A percentile compares a stretch with the other conserved stretches of the same genome.
phyloP scores from a whole-genome alignment of 2,329 filamentous ascomycete genomes.

The Nemania diffusa region DNA sequence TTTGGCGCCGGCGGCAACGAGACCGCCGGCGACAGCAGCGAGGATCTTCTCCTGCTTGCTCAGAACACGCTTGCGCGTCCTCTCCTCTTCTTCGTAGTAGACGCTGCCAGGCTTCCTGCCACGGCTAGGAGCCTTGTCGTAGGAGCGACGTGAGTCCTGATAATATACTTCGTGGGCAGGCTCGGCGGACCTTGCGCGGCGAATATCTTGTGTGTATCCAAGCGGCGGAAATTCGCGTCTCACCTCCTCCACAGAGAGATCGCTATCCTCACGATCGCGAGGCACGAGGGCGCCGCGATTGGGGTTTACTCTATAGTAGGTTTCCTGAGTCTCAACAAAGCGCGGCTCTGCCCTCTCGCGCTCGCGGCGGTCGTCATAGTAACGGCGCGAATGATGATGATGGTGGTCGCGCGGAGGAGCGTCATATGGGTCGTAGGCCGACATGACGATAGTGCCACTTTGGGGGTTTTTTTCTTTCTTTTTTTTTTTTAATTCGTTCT shows the following conservation, averaged over 20 bases:
- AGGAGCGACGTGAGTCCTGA: slow-evolving; percentile 57
- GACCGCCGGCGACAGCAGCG: slow-evolving; percentile 72
- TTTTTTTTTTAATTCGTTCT: neutral
- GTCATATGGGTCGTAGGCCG: slow-evolving; percentile 67
- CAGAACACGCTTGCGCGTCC: slow-evolving; percentile 62
- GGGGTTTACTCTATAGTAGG: slow-evolving; percentile 57
- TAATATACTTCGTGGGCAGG: slow-evolving; percentile 69
- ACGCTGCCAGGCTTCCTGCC: slow-evolving; percentile 62
- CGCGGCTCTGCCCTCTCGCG: slow-evolving; percentile 63
- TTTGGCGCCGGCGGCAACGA: slow-evolving; percentile 72
- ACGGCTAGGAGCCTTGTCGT: slow-evolving; percentile 38
- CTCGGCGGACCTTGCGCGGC: slow-evolving; percentile 73
- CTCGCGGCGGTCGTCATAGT: slow-evolving; percentile 58
- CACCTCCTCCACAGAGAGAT: slow-evolving; percentile 81
- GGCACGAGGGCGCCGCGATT: slow-evolving; percentile 64
- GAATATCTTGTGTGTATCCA: slow-evolving; percentile 62
- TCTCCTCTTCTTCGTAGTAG: slow-evolving; percentile 69
- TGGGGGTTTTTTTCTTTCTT: neutral
- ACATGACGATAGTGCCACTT: slow-evolving; percentile 48
- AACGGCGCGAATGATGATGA: slow-evolving; percentile 52
- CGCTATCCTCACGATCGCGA: slow-evolving; percentile 75
- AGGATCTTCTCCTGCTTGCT: slow-evolving; percentile 74
- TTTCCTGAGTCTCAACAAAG: slow-evolving; percentile 63
- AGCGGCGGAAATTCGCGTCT: slow-evolving; percentile 85
- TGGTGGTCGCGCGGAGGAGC: slow-evolving; percentile 56